Percentiles rank a stretch among this genome's conserved stretches.
phyloP scores from a whole-genome alignment of 78 protist species.

The Dictyostelium capitatum region DNA sequence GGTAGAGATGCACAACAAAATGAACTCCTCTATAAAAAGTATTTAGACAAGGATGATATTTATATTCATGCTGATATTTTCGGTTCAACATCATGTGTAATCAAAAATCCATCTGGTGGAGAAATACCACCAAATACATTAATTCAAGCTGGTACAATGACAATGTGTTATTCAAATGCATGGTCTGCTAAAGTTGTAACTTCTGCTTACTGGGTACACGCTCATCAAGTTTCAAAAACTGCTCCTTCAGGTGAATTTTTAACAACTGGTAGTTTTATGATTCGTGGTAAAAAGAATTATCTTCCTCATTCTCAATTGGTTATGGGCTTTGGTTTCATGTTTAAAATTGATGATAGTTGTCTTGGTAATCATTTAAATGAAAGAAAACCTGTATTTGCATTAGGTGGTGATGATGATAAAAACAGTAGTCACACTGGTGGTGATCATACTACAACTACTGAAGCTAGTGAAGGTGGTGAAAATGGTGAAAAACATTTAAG shows the following conservation, averaged over 20 bases:
- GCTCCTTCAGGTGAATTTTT: conserved; percentile 97
- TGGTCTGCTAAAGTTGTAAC: conserved; percentile 96
- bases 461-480: not conserved
- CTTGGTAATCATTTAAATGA: conserved; percentile 74
- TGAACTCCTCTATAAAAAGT: conserved; percentile 90
- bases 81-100: conserved; percentile 94
- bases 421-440: not conserved
- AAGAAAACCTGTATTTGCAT: conserved; percentile 20
- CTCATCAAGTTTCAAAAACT: conserved; percentile 94
- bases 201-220: conserved; percentile 97
- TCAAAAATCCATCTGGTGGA: conserved; percentile 87
- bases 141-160: conserved; percentile 89
- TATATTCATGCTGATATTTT: conserved; percentile 97
- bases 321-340: conserved; percentile 96
- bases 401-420: not conserved
- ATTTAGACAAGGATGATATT: conserved; percentile 87
- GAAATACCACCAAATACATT: conserved; percentile 86
- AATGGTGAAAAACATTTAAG: conserved; percentile 43
- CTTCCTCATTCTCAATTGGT: conserved; percentile 92
- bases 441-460: not conserved
- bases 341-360: conserved; percentile 83
- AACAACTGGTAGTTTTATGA: conserved; percentile 95
- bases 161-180: conserved; percentile 87
- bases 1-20: conserved; percentile 98
- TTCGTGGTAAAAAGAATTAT: conserved; percentile 93